Percentiles rank a stretch among this genome's conserved stretches.
Evolutionary conservation across 352 stramenopile species (phyloP).

Genomic region (Phytophthora citricola): DNA sequence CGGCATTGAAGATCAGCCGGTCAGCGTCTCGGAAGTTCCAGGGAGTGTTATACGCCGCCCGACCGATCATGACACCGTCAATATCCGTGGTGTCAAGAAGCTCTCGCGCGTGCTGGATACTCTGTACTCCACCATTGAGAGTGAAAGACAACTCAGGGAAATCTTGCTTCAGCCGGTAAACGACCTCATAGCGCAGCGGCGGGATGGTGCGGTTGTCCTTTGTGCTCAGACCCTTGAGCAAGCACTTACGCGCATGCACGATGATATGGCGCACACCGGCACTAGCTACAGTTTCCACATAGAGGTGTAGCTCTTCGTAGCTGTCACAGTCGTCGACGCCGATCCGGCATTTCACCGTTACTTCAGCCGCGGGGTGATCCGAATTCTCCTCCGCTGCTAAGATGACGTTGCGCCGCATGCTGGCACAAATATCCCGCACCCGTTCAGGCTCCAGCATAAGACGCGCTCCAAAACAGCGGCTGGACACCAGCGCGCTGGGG

Average conservation of each 20-base stretch:
- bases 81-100: constrained; percentile 84
- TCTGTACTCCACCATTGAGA: constrained; percentile 97
- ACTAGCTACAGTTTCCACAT: constrained; percentile 92
- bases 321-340: constrained; percentile 95
- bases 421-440: constrained; percentile 92
- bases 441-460: constrained; percentile 97
- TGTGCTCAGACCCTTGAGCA: constrained; percentile 96
- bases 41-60: constrained; percentile 88
- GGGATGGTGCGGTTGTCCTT: constrained; percentile 98
- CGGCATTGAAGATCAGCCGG: constrained; percentile 77
- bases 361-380: constrained; percentile 43
- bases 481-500: constrained; percentile 85
- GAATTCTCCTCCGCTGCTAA: constrained; percentile 34
- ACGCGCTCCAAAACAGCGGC: constrained; percentile 95
- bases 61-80: constrained; percentile 92
- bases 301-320: constrained; percentile 92
- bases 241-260: constrained; percentile 98
- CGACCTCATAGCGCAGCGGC: constrained; percentile 95
- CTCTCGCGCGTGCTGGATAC: constrained; percentile 90
- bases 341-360: constrained; percentile 99
- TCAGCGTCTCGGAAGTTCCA: constrained; percentile 92
- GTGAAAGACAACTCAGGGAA: constrained; percentile 97
- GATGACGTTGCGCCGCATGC: constrained; percentile 70
- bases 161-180: constrained; percentile 94
- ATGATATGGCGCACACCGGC: constrained; percentile 96